These are phyloP conservation scores for Pachyrhizus erosus DNA, from an alignment of 306 rosid species.

Conservation along the genomic window DNA sequence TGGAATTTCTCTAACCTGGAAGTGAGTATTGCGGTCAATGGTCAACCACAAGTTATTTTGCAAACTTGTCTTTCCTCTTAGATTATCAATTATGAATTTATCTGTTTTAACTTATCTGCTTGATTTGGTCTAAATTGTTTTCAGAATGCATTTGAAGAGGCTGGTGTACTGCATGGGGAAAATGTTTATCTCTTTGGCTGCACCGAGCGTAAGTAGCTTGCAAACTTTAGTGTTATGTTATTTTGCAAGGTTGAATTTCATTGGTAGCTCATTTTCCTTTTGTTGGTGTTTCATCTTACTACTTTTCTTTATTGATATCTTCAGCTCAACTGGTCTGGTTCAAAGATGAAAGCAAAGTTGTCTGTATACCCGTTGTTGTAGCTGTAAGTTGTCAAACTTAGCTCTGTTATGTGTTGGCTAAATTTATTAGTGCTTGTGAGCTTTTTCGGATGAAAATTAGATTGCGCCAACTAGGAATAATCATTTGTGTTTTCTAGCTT, in stretches of 20 bases:
- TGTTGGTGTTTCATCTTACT: not conserved
- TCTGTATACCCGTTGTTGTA: conserved; percentile 74
- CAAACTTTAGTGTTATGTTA: not conserved
- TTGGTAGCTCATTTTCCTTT: not conserved
- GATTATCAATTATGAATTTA: not conserved
- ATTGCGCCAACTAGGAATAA: not conserved
- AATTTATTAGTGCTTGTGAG: not conserved
- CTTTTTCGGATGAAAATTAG: not conserved
- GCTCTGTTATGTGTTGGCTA: not conserved
- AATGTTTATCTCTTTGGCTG: conserved; percentile 77
- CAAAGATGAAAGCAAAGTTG: conserved; percentile 69
- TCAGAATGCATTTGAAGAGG: conserved; percentile 77
- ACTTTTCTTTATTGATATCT: conserved; percentile 30
- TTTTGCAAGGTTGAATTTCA: not conserved
- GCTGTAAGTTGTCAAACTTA: conserved; percentile 59
- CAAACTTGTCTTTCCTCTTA: not conserved
- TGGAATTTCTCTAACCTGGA: conserved; percentile 60
- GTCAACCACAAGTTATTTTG: not conserved
- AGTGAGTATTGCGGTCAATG: conserved; percentile 40
- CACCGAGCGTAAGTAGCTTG: conserved; percentile 62
- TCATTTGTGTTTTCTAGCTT: not conserved
- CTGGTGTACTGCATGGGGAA: conserved; percentile 63
- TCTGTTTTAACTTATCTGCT: not conserved
- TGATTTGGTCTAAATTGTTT: not conserved
- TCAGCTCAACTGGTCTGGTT: conserved; percentile 76